phyloP scores from a whole-genome alignment of 306 rosid genomes.

The Acacia crassicarpa region DNA sequence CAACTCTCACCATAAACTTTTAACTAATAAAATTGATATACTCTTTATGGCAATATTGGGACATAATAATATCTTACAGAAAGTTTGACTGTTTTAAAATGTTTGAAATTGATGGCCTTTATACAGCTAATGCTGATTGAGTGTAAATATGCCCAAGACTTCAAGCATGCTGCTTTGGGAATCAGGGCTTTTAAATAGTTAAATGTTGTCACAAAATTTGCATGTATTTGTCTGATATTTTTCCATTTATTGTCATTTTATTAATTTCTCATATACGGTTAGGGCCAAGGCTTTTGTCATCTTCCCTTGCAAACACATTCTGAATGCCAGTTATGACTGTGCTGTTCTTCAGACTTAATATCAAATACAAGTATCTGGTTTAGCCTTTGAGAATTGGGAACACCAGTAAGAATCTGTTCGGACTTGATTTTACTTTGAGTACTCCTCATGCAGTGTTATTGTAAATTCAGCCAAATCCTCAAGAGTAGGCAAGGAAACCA shows the following conservation, averaged over 20 bases:
- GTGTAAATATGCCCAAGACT: neutral
- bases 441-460: neutral
- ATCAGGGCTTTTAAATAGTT: neutral
- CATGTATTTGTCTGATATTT: neutral
- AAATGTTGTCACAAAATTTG: neutral
- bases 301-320: conserved; percentile 7
- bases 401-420: neutral
- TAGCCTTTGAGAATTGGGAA: conserved; percentile 1
- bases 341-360: conserved; percentile 9
- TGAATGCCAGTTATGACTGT: conserved; percentile 7
- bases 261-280: neutral
- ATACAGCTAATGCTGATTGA: conserved; percentile 7
- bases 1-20: neutral
- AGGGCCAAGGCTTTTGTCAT: neutral
- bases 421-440: neutral
- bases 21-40: neutral
- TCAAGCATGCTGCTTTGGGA: neutral
- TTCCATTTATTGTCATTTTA: neutral
- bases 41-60: neutral
- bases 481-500: too few relatives aligned
- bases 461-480: too few relatives aligned
- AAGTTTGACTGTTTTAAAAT: neutral
- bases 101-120: neutral
- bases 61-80: neutral
- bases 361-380: neutral